Evolutionary conservation across 2,329 filamentous ascomycete species (phyloP).

Genomic region (Xylaria sp.): DNA sequence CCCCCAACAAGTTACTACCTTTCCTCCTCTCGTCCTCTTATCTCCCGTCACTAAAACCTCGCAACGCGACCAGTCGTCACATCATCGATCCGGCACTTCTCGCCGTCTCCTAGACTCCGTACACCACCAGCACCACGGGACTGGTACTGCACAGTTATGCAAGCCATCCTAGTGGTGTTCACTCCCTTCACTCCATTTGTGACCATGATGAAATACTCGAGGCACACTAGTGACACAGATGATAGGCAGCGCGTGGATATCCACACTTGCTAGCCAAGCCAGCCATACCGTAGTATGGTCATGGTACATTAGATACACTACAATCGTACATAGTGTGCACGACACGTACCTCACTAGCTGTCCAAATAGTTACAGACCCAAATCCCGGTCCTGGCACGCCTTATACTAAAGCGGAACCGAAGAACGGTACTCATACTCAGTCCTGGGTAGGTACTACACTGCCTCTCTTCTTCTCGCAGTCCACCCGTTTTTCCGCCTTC

Average conservation of each 20-base stretch:
- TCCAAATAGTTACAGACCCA: slow-evolving; percentile 12
- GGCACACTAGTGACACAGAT: not conserved
- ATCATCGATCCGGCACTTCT: not conserved
- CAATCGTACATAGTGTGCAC: not conserved
- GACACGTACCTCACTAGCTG: slow-evolving; percentile 3
- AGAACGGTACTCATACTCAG: slow-evolving; percentile 8
- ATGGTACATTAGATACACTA: not conserved
- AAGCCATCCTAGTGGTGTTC: not conserved
- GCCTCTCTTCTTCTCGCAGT: slow-evolving; percentile 15
- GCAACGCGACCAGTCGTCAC: no score
- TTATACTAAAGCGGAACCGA: slow-evolving; percentile 19
- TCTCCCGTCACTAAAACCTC: not conserved
- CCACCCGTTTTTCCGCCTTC: slow-evolving; percentile 10
- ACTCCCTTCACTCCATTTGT: not conserved
- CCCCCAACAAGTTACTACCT: not conserved
- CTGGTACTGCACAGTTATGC: not conserved
- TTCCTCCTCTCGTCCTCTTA: not conserved
- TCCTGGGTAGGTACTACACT: not conserved
- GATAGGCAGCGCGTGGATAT: not conserved
- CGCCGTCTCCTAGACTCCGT: not conserved
- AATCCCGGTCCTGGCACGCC: slow-evolving; percentile 8
- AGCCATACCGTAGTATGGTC: not conserved
- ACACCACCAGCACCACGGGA: not conserved
- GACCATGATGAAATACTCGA: not conserved
- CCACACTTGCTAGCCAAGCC: not conserved